Conservation (phyloP, 139 green algal genomes). For the Micractinium conductrix region DNA sequence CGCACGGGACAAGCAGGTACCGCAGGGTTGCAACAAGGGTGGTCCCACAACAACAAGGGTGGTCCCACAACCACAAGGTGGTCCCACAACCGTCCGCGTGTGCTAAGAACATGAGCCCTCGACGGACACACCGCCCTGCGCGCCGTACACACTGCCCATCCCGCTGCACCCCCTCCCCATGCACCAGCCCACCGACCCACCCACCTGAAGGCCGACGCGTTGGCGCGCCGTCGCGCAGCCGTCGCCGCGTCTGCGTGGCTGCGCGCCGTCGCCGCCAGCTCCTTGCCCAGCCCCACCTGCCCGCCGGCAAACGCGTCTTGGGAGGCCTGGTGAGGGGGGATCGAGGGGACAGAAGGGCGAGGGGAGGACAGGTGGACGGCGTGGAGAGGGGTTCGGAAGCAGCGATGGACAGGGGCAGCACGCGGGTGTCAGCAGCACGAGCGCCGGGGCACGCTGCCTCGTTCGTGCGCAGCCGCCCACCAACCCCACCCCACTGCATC, state of each 20-base stretch:
- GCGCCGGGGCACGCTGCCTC: neutral
- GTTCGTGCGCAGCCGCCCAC: neutral
- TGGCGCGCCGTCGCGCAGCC: constrained; percentile 40
- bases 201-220: constrained; percentile 37
- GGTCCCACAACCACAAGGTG: no score
- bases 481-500: neutral
- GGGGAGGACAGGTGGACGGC: neutral
- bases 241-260: constrained; percentile 27
- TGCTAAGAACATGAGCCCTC: no score
- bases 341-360: neutral
- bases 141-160: no score
- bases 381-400: neutral
- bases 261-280: constrained; percentile 31
- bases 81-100: no score
- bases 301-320: constrained; percentile 21
- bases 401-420: neutral
- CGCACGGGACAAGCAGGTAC: neutral
- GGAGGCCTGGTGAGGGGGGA: neutral
- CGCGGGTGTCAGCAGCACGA: neutral
- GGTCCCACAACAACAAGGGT: neutral
- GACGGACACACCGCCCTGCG: no score
- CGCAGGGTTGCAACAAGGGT: neutral
- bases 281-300: constrained; percentile 12
- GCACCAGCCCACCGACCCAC: neutral
- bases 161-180: neutral